Conservation (phyloP, 441 rosid genomes). For the Macaranga tanarius region DNA sequence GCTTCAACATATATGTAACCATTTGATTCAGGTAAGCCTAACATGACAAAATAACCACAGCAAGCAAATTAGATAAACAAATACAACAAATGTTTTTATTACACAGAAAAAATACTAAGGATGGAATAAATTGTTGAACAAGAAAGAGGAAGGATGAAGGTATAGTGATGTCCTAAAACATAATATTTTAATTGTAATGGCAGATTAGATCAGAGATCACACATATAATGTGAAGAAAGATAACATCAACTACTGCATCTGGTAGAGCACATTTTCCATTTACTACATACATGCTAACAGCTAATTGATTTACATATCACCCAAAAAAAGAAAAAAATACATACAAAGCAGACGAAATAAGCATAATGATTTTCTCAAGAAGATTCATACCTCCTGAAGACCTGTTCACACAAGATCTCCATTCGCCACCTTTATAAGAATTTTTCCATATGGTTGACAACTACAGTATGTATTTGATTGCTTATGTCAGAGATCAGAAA, state of each 20-base stretch:
- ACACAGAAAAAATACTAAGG: not conserved
- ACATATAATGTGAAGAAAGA: not conserved
- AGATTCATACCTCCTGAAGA: conserved; percentile 66
- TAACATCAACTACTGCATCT: too few relatives aligned
- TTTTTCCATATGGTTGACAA: conserved; percentile 89
- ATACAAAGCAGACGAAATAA: not conserved
- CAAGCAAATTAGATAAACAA: conserved; percentile 6
- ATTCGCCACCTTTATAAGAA: conserved; percentile 70
- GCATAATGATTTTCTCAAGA: not conserved
- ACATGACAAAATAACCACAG: conserved; percentile 25
- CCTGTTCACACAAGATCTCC: conserved; percentile 77
- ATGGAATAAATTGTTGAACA: not conserved
- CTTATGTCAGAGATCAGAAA: not conserved
- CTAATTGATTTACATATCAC: too few relatives aligned
- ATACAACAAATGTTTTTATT: conserved; percentile 1
- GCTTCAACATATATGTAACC: conserved; percentile 96
- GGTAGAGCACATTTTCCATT: too few relatives aligned
- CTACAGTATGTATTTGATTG: conserved; percentile 38
- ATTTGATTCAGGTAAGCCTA: conserved; percentile 84
- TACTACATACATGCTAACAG: too few relatives aligned
- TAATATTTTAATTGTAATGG: not conserved
- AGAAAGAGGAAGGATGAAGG: not conserved
- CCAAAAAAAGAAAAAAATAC: too few relatives aligned
- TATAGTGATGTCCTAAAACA: not conserved
- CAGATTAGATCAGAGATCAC: too few relatives aligned